Evolutionary conservation across 192 early-diverging fungal species (phyloP), one percentile per base, ranked within the genome.

Genomic region (Oehlia diaphana): DNA sequence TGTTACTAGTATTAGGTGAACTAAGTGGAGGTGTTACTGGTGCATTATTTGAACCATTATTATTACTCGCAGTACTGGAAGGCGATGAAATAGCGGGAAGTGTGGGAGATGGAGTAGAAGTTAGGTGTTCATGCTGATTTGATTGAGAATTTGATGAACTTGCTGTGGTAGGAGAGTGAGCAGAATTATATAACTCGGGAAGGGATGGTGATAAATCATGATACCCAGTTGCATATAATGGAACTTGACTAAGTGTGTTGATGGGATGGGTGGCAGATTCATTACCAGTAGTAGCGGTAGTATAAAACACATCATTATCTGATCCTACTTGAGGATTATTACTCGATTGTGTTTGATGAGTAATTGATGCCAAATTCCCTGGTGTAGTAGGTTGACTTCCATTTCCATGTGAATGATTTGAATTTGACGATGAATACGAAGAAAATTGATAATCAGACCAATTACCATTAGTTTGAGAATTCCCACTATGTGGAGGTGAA

Each of bases 11-110:
- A 74, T 35, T 74, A 50, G 76, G 47, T 39, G 76, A 65, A 50
- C 44, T 77, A 37, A 77, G 63, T 28, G 76, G 76, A 19, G 76
- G 72, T 9, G 72, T 77, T 21, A 67, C 26, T 9, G 76, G 76
- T 10, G 21, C 76, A 65, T 77, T 63, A 39, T 13, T 77, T 66
- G 75, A 77, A 74, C 37, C 19, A 10, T 75, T 44, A 75, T 63
- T 58, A 37, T 75, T 75, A 49, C 71, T 72, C 28, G 71, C 47
- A 6, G 74, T 76, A 63, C 37, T 62, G 35, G 35, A 13, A 64
- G 74, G 74, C 0, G 74, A 76, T 5, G 74, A 63, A 42, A 64
- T 76, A 35, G 74, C 7, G 8, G 61, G 74, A n/a, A 76, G 53
- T 44, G 74, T 76, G 12, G 74, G 74, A 63, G 74, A 63, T 63